A percentile compares a stretch with the other conserved stretches of the same genome.
Conservation (phyloP, 345 rosid genomes). For the Aethionema arabicum region DNA sequence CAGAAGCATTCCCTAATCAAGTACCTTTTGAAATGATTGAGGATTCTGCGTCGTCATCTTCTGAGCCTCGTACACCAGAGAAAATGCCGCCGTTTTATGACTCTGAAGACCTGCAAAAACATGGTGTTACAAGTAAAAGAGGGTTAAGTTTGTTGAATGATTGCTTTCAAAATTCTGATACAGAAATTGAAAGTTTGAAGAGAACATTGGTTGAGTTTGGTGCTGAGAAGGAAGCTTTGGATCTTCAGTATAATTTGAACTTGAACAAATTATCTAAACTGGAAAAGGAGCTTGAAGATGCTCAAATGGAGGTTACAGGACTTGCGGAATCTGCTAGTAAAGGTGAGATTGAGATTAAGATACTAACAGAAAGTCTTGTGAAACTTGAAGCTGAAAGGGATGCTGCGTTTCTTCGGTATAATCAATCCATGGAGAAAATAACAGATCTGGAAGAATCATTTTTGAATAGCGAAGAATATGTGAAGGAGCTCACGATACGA, state of each 20-base stretch:
- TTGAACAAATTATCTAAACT: slow-evolving; percentile 62
- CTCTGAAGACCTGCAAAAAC: slow-evolving; percentile 43
- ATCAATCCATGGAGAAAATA: slow-evolving; percentile 64
- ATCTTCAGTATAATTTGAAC: slow-evolving; percentile 60
- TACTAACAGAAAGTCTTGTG: slow-evolving; percentile 62
- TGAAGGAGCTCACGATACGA: slow-evolving; percentile 48
- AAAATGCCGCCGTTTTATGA: slow-evolving; percentile 43
- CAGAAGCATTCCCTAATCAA: slow-evolving; percentile 92
- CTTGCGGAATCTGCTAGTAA: slow-evolving; percentile 71
- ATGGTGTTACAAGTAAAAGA: slow-evolving; percentile 44
- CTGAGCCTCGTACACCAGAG: slow-evolving; percentile 81
- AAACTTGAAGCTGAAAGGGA: slow-evolving; percentile 76
- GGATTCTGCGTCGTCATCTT: slow-evolving; percentile 57
- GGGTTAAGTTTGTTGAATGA: slow-evolving; percentile 75
- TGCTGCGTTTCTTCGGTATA: slow-evolving; percentile 59
- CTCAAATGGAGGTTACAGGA: slow-evolving; percentile 57
- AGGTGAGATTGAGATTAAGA: slow-evolving; percentile 71
- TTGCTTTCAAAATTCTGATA: slow-evolving; percentile 37
- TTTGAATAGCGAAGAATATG: slow-evolving; percentile 47
- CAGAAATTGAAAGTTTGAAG: slow-evolving; percentile 59
- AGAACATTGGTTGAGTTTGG: slow-evolving; percentile 64
- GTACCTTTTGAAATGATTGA: slow-evolving; percentile 56
- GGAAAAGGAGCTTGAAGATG: slow-evolving; percentile 60
- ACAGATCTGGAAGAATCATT: slow-evolving; percentile 51
- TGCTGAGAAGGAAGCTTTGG: slow-evolving; percentile 67